Conservation (phyloP, 2,329 filamentous ascomycete genomes). For the Aspergillus carbonarius region DNA sequence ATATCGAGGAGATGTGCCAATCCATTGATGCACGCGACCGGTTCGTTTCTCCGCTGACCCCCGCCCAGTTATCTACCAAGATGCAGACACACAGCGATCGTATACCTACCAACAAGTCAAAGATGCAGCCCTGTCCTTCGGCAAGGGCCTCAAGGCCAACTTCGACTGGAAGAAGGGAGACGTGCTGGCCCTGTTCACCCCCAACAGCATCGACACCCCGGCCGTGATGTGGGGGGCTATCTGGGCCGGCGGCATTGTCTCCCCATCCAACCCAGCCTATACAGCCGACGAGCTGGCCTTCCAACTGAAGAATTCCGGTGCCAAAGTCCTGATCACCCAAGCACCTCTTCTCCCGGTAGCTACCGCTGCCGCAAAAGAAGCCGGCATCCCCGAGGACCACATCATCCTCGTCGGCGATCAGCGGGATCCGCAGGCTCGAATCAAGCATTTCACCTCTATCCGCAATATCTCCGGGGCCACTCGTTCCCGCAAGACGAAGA, state of each 20-base stretch:
- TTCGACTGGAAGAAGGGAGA: constrained; percentile 83
- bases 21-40: not conserved
- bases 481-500: constrained; percentile 59
- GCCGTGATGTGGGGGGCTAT: constrained; percentile 73
- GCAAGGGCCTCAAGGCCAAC: constrained; percentile 69
- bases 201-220: constrained; percentile 83
- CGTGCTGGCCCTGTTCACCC: constrained; percentile 77
- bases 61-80: constrained; percentile 70
- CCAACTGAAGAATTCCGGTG: constrained; percentile 76
- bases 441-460: constrained; percentile 72
- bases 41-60: constrained; percentile 10
- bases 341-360: constrained; percentile 63
- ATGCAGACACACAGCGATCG: constrained; percentile 65
- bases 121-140: constrained; percentile 69
- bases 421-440: constrained; percentile 55
- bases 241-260: constrained; percentile 79
- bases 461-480: constrained; percentile 61
- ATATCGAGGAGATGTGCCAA: too few species aligned
- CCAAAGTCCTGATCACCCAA: constrained; percentile 75
- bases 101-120: constrained; percentile 72
- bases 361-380: constrained; percentile 65
- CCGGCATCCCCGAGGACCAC: constrained; percentile 67
- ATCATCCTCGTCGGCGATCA: constrained; percentile 72
- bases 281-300: constrained; percentile 79
- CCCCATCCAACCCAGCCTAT: constrained; percentile 87